Evolutionary conservation across 495 filamentous ascomycete species (phyloP), one percentile per base, ranked within the genome.

Genomic region (Oleoguttula mirabilis): DNA sequence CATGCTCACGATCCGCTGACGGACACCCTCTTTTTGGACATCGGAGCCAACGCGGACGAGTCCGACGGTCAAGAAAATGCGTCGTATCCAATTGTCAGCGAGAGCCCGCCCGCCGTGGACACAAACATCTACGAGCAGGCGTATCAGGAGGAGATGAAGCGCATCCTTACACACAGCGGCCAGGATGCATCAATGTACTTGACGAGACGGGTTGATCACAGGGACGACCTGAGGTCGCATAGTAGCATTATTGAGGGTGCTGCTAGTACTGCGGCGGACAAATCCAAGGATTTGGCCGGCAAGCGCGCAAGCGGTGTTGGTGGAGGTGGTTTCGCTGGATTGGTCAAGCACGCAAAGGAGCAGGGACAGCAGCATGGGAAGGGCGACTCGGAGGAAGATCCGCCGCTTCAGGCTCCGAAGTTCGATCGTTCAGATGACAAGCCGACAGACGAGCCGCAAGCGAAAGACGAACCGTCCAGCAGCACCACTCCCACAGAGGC

Each of bases 81-180:
- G 24, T 12, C 20, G 3, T 21, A 36, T 21, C 44, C 14, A 17
- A 36, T 80, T 14, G 77, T 95, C 30, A 82, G 82, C 39, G 86
- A 94, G 54, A 87, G 81, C 7, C 88, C 86, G 7, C 75, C 76
- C 1, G 79, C 76, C 6, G 80, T 80, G 4, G 83, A 88, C 32
- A 80, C 84, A 48, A 76, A 88, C 50, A 77, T 94, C 32, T 95
- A 93, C 56, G 85, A 93, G 49, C 75, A 70, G 0, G 88, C 88
- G 3, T 96, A 93, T 52, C 73, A 80, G 30, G 66, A 76, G 36
- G 84, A 94, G 66, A 71, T 93, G 10, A 73, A 82, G 40, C 74
- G 80, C 8, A 92, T 94, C 54, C 54, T 66, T 10, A 32, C 62
- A 46, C 50, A 57, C 39, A 45, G 61, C 52, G 56, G 66, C 55